These are phyloP conservation scores for Avena eriantha DNA, from an alignment of 176 grass and related monocot species.

Conservation along the genomic window DNA sequence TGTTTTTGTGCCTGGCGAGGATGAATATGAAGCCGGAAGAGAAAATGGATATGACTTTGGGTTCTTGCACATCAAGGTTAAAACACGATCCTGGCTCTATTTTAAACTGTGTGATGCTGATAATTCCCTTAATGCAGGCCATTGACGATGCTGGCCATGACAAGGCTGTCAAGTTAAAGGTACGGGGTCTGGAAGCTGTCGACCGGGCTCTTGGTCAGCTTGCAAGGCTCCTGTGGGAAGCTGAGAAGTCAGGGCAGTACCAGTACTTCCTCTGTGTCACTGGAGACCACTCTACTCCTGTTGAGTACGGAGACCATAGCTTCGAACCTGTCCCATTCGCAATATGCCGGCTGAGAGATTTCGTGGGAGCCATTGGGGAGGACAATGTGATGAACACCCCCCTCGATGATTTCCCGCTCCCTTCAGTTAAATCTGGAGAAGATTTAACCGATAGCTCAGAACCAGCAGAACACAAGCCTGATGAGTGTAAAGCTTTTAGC, in stretches of 20 bases:
- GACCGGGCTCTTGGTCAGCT: slow-evolving; percentile 84
- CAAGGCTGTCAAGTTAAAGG: slow-evolving; percentile 88
- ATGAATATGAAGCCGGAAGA: slow-evolving; percentile 68
- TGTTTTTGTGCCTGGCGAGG: slow-evolving; percentile 86
- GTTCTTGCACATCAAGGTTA: slow-evolving; percentile 93
- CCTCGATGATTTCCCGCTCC: slow-evolving; percentile 77
- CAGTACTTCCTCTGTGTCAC: slow-evolving; percentile 85
- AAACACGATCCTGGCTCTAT: slow-evolving; percentile 17
- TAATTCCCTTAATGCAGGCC: slow-evolving; percentile 52
- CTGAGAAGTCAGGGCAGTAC: slow-evolving; percentile 68
- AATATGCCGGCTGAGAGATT: slow-evolving; percentile 69
- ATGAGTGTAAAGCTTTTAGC: slow-evolving; percentile 44
- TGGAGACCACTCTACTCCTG: slow-evolving; percentile 93
- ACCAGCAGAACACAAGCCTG: neutral
- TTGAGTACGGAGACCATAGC: slow-evolving; percentile 95
- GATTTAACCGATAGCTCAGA: slow-evolving; percentile 46
- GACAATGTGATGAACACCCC: slow-evolving; percentile 55
- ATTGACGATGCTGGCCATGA: slow-evolving; percentile 97
- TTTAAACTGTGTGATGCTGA: slow-evolving; percentile 18
- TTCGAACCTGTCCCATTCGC: slow-evolving; percentile 86
- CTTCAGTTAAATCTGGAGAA: slow-evolving; percentile 63
- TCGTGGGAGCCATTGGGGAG: slow-evolving; percentile 68
- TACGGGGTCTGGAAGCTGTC: slow-evolving; percentile 82
- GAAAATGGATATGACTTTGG: slow-evolving; percentile 93
- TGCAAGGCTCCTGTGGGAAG: slow-evolving; percentile 79